Base-by-base conservation (phyloP, 1,284 basidiomycete species). In the Prillingera fragicola region DNA sequence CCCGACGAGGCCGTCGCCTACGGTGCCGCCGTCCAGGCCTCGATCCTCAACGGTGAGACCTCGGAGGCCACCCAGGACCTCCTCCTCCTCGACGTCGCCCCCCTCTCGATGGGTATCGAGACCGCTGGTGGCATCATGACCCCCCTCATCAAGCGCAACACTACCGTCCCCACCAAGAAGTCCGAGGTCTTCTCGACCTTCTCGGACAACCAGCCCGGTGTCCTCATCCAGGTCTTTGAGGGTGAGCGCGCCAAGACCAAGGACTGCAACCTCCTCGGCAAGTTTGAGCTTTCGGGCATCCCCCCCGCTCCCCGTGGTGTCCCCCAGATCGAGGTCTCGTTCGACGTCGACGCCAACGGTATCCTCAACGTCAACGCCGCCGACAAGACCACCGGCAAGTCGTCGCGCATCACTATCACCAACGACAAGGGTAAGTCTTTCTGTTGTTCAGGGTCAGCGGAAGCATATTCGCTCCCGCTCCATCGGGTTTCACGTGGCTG, bases 121-220 rank as follows among this genome's bases (percentile, higher is more conserved):
- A 98, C 91, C 46, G 88, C 92, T 62, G 94, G 95, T 75, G 94
- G 94, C 84, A 91, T 96, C 73, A 91, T 96, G 85, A 96, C 89
- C 35, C 82, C 88, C 29, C 82, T 98, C 62, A 96, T 97, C 79
- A 57, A 59, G 57, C 52, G 92, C 57, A 98, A 98, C 81, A 97
- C 95, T 60, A 95, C 91, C 43, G 88, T 98, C 60, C 94, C 94
- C 39, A 97, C 94, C 69, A 97, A 96, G 79, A 97, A 97, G 80
- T 90, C 90, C 21, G 90, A 97, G 77, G 85, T 94, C 75, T 97
- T 97, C 83, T 95, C 90, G 17, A 98, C 89, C 38, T 88, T 87
- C 36, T 86, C 87, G 49, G 89, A 94, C 72, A 94, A 94, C 78
- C 90, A 92, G 74, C 85, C 85, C 33, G 87, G 84, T 27, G 88